Conservation (phyloP, 148 eudicot species). For the Dysphania ambrosioides region DNA sequence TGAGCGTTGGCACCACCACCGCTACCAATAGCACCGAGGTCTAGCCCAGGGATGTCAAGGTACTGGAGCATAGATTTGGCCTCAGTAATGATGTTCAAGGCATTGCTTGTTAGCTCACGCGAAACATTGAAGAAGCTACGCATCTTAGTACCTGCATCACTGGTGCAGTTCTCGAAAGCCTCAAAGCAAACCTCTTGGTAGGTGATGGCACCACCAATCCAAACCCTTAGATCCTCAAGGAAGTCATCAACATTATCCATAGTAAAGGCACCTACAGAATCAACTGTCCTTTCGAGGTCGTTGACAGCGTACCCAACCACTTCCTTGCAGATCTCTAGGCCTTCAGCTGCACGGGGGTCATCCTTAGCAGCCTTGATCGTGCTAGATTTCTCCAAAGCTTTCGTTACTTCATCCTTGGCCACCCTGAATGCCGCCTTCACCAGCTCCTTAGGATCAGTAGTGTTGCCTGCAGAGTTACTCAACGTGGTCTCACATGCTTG, state of each 20-base stretch:
- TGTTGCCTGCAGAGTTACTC: constrained; percentile 23
- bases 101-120: constrained; percentile 46
- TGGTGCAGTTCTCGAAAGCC: constrained; percentile 55
- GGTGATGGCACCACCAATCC: constrained; percentile 58
- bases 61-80: constrained; percentile 21
- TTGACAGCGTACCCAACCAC: constrained; percentile 39
- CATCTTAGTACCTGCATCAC: constrained; percentile 49
- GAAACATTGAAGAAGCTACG: constrained; percentile 39
- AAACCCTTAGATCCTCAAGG: constrained; percentile 48
- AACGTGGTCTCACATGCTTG: constrained; percentile 45
- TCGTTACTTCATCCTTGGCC: constrained; percentile 30
- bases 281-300: constrained; percentile 41
- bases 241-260: constrained; percentile 33
- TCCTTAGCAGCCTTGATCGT: constrained; percentile 35
- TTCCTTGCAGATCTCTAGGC: constrained; percentile 41
- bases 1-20: not conserved
- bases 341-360: constrained; percentile 42
- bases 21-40: constrained; percentile 10
- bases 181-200: constrained; percentile 67
- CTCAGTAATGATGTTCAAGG: constrained; percentile 40
- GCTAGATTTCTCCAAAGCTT: constrained; percentile 36
- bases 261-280: constrained; percentile 16
- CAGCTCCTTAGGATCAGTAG: constrained; percentile 41
- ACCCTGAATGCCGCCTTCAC: constrained; percentile 38
- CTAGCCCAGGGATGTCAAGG: constrained; percentile 23